Conservation (phyloP, 129 eudicot species). For the Rutidosis leptorrhynchoides region DNA sequence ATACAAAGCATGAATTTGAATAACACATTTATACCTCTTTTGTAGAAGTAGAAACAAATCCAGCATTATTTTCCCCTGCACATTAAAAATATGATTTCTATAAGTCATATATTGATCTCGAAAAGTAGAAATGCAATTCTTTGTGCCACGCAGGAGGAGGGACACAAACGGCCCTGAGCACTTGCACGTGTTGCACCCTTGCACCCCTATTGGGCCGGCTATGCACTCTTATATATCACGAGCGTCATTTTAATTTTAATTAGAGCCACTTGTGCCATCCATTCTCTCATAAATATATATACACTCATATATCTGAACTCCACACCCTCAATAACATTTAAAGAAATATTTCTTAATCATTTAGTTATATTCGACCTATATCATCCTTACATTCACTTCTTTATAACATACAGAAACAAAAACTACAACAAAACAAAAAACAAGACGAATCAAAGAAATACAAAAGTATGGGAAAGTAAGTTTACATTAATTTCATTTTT, state of each 20-base stretch:
- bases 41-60: constrained; percentile 21
- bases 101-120: too few species aligned
- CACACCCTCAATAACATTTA: not conserved
- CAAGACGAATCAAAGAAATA: constrained; percentile 4
- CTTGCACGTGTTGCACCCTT: constrained; percentile 21
- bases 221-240: too few species aligned
- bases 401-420: constrained; percentile 29
- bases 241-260: constrained; percentile 3
- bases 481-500: constrained; percentile 30
- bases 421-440: constrained; percentile 25
- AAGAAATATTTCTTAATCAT: constrained; percentile 8
- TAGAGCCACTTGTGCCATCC: constrained; percentile 1
- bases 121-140: too few species aligned
- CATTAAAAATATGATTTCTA: not conserved
- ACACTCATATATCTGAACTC: constrained; percentile 7
- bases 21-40: constrained; percentile 35
- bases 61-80: constrained; percentile 32
- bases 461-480: constrained; percentile 15
- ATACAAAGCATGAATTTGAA: not conserved
- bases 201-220: too few species aligned
- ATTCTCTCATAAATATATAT: not conserved
- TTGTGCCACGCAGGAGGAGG: too few species aligned
- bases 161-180: too few species aligned
- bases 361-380: not conserved
- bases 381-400: constrained; percentile 36